Percentiles rank a stretch among this genome's conserved stretches.
Evolutionary conservation across 2,329 filamentous ascomycete genomes (phyloP).

Genomic region (Hyphodiscus sp.): DNA sequence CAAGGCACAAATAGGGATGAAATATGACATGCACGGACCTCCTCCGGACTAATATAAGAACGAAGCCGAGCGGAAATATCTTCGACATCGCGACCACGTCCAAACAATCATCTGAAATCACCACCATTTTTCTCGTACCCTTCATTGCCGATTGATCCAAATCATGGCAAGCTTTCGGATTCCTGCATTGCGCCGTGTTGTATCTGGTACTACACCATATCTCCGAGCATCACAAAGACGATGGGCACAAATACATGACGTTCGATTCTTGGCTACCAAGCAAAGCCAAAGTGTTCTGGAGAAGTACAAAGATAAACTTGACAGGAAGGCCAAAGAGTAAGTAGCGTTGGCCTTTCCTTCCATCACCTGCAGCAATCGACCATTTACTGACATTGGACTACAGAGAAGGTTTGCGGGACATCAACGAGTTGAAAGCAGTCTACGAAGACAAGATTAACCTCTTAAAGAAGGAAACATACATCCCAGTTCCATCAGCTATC

Average conservation of each 20-base stretch:
- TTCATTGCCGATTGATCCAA: neutral
- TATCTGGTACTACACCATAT: constrained; percentile 26
- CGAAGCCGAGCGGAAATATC: neutral
- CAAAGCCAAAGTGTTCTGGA: constrained; percentile 63
- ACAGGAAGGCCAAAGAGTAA: constrained; percentile 67
- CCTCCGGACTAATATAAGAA: neutral
- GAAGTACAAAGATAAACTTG: constrained; percentile 82
- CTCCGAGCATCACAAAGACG: constrained; percentile 55
- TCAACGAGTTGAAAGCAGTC: constrained; percentile 70
- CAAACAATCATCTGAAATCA: neutral
- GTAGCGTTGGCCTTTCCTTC: neutral
- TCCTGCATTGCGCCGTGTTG: constrained; percentile 40
- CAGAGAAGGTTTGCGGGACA: constrained; percentile 57
- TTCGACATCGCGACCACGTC: neutral
- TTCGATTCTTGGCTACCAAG: constrained; percentile 82
- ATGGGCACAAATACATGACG: constrained; percentile 88
- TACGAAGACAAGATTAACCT: constrained; percentile 79
- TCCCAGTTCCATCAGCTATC: constrained; percentile 35
- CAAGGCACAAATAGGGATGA: too few relatives aligned
- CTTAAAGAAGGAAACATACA: constrained; percentile 61
- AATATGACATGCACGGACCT: neutral
- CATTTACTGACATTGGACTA: neutral
- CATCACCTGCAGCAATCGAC: neutral
- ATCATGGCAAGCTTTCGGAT: constrained; percentile 45
- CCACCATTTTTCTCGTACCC: neutral